Evolutionary conservation across 305 asterid species (phyloP).

Genomic region (Nicotiana rustica): DNA sequence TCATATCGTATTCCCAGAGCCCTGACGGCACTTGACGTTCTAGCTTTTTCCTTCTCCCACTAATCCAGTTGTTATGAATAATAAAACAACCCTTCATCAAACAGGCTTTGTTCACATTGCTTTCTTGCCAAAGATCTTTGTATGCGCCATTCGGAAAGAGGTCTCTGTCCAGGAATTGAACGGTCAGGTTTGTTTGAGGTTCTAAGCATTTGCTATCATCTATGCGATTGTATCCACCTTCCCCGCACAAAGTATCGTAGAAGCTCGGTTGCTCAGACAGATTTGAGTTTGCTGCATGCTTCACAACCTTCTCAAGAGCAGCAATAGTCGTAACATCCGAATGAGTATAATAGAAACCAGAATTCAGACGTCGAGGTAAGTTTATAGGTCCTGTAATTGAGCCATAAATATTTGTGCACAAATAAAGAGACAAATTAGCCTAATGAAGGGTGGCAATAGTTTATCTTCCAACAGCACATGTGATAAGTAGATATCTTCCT

Average conservation of each 20-base stretch:
- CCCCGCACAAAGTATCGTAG: constrained; percentile 86
- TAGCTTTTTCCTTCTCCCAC: constrained; percentile 72
- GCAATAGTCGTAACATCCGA: constrained; percentile 72
- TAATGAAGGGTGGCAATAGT: constrained; percentile 7
- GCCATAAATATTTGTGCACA: constrained; percentile 10
- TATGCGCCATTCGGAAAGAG: constrained; percentile 92
- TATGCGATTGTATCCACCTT: constrained; percentile 68
- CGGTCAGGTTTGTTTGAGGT: constrained; percentile 66
- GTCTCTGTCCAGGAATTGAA: constrained; percentile 76
- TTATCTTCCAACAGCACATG: constrained; percentile 4
- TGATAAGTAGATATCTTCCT: constrained; percentile 31
- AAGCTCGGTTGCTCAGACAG: constrained; percentile 96
- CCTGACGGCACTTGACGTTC: constrained; percentile 68
- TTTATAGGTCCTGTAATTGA: constrained; percentile 78
- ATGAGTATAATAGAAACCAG: constrained; percentile 88
- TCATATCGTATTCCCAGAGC: constrained; percentile 83
- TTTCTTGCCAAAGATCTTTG: constrained; percentile 68
- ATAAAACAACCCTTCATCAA: constrained; percentile 58
- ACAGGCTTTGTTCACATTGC: constrained; percentile 62
- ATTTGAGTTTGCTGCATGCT: constrained; percentile 75
- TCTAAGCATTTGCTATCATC: constrained; percentile 76
- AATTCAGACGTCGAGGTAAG: constrained; percentile 93
- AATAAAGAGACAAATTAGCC: neutral
- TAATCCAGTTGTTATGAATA: constrained; percentile 85
- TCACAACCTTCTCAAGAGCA: constrained; percentile 83